phyloP scores from a whole-genome alignment of 371 early-diverging fungal species.

The Batrachochytrium dendrobatidis region DNA sequence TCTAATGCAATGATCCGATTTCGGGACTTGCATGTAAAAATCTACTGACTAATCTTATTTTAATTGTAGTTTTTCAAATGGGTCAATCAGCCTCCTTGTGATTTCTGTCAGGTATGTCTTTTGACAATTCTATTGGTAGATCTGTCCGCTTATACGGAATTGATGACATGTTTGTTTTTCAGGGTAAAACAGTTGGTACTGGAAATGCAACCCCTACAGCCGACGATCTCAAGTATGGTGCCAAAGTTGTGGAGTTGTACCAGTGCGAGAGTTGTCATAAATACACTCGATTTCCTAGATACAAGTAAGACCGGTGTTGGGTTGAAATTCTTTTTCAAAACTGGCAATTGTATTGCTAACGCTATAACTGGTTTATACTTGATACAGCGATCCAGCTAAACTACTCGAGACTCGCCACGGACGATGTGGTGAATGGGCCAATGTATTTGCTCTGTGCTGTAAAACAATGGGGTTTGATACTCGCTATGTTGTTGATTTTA shows the following conservation, averaged over 20 bases:
- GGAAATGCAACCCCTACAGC: conserved; percentile 36
- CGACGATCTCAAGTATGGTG: conserved; percentile 48
- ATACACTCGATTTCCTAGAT: conserved; percentile 60
- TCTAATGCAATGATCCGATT: not conserved
- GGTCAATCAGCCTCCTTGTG: conserved; percentile 57
- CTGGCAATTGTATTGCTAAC: conserved; percentile 5
- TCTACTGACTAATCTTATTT: not conserved
- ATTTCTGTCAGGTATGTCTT: conserved; percentile 37
- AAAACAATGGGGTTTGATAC: conserved; percentile 58
- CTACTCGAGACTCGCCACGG: conserved; percentile 56
- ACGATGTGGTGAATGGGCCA: conserved; percentile 76
- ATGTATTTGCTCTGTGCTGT: conserved; percentile 60
- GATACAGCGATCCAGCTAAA: conserved; percentile 42
- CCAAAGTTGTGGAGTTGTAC: conserved; percentile 53
- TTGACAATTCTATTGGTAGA: not conserved
- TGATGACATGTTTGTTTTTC: not conserved
- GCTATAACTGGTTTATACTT: not conserved
- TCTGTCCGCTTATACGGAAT: too few species aligned
- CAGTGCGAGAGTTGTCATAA: conserved; percentile 40
- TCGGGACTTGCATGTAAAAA: too few species aligned
- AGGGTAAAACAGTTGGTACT: conserved; percentile 20
- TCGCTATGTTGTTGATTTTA: conserved; percentile 47
- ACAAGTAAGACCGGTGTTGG: conserved; percentile 37
- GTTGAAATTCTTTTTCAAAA: not conserved
- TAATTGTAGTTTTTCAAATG: conserved; percentile 51